These are phyloP conservation scores for Boletus subluridellus DNA, from an alignment of 1,284 basidiomycete genomes.

Conservation along the genomic window DNA sequence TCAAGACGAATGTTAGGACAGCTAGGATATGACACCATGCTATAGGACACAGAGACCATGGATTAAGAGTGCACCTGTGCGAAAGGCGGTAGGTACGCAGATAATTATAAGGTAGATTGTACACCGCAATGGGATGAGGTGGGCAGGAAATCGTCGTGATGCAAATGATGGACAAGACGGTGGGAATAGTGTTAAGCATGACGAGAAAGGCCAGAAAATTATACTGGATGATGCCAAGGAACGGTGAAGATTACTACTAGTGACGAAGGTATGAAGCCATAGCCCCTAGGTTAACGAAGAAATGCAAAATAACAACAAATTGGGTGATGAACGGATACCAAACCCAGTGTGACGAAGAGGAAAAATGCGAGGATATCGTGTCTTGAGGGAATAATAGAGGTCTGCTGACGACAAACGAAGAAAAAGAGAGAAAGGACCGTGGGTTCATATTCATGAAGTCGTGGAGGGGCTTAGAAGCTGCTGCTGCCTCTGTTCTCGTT, in stretches of 20 bases:
- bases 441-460: conserved; percentile 28
- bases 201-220: conserved; percentile 21
- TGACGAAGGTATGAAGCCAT: conserved; percentile 32
- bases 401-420: conserved; percentile 16
- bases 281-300: conserved; percentile 18
- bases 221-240: conserved; percentile 32
- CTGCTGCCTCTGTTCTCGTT: conserved; percentile 45
- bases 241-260: conserved; percentile 30
- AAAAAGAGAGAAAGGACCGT: conserved; percentile 5
- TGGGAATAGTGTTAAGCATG: conserved; percentile 30
- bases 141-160: conserved; percentile 25
- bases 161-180: conserved; percentile 27
- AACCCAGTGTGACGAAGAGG: conserved; percentile 21
- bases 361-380: conserved; percentile 30
- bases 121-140: conserved; percentile 30
- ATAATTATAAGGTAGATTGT: conserved; percentile 38
- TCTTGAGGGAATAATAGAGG: conserved; percentile 26
- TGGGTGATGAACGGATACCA: conserved; percentile 23
- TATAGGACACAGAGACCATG: conserved; percentile 24
- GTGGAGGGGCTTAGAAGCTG: conserved; percentile 26
- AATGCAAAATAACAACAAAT: conserved; percentile 26
- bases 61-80: conserved; percentile 36
- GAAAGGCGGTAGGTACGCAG: conserved; percentile 35
- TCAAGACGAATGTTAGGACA: conserved; percentile 9
- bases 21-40: conserved; percentile 19